These are phyloP conservation scores for Hamiltosporidium tvaerminnensis DNA, from an alignment of 371 early-diverging fungal genomes.

Conservation along the genomic window DNA sequence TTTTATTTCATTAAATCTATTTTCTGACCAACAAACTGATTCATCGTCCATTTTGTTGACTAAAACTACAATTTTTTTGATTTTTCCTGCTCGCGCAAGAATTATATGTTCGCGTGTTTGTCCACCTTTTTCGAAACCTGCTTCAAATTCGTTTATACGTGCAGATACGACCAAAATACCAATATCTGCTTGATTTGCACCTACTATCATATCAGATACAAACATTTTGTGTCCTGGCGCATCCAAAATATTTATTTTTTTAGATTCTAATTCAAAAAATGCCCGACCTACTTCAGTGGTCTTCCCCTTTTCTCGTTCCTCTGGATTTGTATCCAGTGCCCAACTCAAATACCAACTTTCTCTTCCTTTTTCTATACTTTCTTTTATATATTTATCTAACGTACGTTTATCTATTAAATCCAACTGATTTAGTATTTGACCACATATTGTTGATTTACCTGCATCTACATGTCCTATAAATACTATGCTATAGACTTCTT, in stretches of 20 bases:
- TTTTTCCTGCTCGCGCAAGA: slow-evolving; percentile 83
- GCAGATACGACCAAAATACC: slow-evolving; percentile 86
- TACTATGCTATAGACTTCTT: slow-evolving; percentile 79
- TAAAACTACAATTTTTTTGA: slow-evolving; percentile 82
- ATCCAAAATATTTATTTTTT: slow-evolving; percentile 45
- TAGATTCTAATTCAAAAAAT: slow-evolving; percentile 68
- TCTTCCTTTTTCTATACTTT: slow-evolving; percentile 67
- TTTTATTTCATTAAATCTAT: slow-evolving; percentile 39
- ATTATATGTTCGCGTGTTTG: slow-evolving; percentile 98
- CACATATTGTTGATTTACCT: slow-evolving; percentile 92
- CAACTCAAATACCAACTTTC: slow-evolving; percentile 53
- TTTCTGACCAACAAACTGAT: slow-evolving; percentile 39
- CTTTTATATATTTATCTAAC: slow-evolving; percentile 95
- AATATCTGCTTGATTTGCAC: slow-evolving; percentile 67
- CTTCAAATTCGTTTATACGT: slow-evolving; percentile 87
- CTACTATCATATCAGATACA: slow-evolving; percentile 97
- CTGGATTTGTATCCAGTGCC: slow-evolving; percentile 51
- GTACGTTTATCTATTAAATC: slow-evolving; percentile 96
- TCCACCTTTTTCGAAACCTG: slow-evolving; percentile 86
- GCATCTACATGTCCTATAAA: slow-evolving; percentile 99
- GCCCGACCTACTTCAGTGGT: slow-evolving; percentile 55
- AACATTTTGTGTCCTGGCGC: slow-evolving; percentile 97
- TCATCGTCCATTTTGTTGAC: slow-evolving; percentile 85
- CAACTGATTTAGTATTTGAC: slow-evolving; percentile 94
- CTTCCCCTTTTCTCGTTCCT: slow-evolving; percentile 62